These are phyloP conservation scores for Fusarium sp. DNA, from an alignment of 2,329 filamentous ascomycete genomes.

Conservation along the genomic window DNA sequence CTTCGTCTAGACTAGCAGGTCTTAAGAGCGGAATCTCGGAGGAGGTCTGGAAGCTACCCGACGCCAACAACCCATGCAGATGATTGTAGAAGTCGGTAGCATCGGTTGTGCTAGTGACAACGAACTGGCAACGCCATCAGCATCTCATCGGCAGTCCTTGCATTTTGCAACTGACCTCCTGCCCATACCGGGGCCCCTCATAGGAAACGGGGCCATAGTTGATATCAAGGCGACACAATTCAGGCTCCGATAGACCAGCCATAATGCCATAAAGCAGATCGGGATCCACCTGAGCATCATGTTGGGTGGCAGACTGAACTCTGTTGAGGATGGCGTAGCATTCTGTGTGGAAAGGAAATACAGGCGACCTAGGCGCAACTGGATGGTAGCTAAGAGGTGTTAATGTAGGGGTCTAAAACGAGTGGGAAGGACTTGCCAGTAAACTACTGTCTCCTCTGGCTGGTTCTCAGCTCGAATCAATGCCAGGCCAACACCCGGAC, in stretches of 20 bases:
- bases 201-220: constrained; percentile 10
- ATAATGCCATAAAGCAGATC: constrained; percentile 7
- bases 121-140: constrained; percentile 2
- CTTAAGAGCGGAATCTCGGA: too few relatives aligned
- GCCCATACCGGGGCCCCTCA: too few relatives aligned
- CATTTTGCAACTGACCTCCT: not conserved
- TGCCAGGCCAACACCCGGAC: not conserved
- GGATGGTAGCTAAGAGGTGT: not conserved
- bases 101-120: not conserved
- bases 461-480: not conserved
- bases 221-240: not conserved
- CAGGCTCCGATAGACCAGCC: not conserved
- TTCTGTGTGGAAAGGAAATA: constrained; percentile 14
- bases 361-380: too few relatives aligned
- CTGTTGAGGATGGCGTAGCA: not conserved
- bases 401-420: not conserved
- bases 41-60: not conserved
- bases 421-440: not conserved
- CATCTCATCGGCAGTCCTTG: too few relatives aligned
- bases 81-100: not conserved
- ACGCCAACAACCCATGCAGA: not conserved
- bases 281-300: not conserved
- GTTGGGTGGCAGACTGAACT: too few relatives aligned
- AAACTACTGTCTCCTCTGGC: not conserved
- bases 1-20: not conserved